These are phyloP conservation scores for Obelidium mucronatum DNA, from an alignment of 192 early-diverging fungal genomes.

Conservation along the genomic window DNA sequence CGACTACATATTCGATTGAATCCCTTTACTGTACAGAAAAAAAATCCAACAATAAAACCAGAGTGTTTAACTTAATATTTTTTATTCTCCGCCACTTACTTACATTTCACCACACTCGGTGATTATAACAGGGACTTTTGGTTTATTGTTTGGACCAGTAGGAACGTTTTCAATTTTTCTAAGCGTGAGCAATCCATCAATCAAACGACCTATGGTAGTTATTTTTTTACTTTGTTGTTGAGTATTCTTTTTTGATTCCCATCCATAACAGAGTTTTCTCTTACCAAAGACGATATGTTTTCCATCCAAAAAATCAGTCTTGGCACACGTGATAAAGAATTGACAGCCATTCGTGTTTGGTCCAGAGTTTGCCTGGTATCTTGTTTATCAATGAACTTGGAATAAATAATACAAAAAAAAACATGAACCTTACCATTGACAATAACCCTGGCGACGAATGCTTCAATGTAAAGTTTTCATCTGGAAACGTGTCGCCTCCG, in stretches of 20 bases:
- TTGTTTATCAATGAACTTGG: not conserved
- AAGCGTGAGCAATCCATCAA: slow-evolving; percentile 88
- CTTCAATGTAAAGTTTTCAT: slow-evolving; percentile 89
- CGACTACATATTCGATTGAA: too few relatives aligned
- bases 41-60: not conserved
- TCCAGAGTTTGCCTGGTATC: slow-evolving; percentile 79
- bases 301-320: slow-evolving; percentile 85
- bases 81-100: slow-evolving; percentile 21
- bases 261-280: slow-evolving; percentile 60
- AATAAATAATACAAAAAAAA: not conserved
- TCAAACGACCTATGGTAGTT: slow-evolving; percentile 70
- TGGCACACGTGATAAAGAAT: slow-evolving; percentile 92
- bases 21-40: not conserved
- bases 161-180: slow-evolving; percentile 95
- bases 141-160: slow-evolving; percentile 84
- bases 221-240: not conserved
- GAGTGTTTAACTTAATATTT: not conserved
- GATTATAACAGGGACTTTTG: slow-evolving; percentile 85
- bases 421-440: slow-evolving; percentile 73
- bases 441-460: slow-evolving; percentile 84
- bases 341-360: slow-evolving; percentile 88
- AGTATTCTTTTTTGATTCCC: too few relatives aligned
- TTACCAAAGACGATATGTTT: slow-evolving; percentile 90
- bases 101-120: slow-evolving; percentile 78
- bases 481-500: slow-evolving; percentile 67